Evolutionary conservation across 805 yeast genomes (phyloP), one percentile per base, ranked within the genome.

Genomic region (Wickerhamiella brachini): DNA sequence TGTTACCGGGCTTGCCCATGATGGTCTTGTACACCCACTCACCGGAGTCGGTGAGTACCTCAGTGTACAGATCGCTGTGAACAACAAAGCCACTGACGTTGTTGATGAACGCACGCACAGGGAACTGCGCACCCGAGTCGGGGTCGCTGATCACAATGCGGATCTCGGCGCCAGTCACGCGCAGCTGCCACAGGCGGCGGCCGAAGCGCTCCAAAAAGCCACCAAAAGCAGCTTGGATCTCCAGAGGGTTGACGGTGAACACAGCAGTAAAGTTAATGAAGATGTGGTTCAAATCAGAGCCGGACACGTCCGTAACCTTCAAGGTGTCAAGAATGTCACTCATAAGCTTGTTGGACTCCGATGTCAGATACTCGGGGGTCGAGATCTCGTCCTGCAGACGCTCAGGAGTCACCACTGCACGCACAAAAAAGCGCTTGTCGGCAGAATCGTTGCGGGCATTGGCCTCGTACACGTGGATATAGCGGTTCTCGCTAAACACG

Each of bases 191-290:
- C 65, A 93, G 77, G 68, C 97, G 79, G 72, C 96, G 80, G 56
- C 98, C 98, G 59, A 93, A 93, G 70, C 98, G 81, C 70, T 90
- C 97, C 71, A 93, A 75, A 80, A 93, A 93, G 20, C 96, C 94
- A 58, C 95, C 97, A 68, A 93, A 89, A 3, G 98, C 97, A 56
- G 87, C 88, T 70, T 90, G 96, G 55, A 93, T 97, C 70, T 93
- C 97, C 61, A 83, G 85, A 45, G 97, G 96, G 54, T 86, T 80
- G 53, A 93, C 85, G 59, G 88, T 88, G 76, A 94, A 93, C 34
- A 86, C 90, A 57, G 96, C 95, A 49, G 96, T 83, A 70, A 93
- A 93, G 72, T 93, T 90, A 69, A 93, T 90, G 73, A 93, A 93
- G 57, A 93, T 93, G 66, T 93, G 97, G 70, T 93, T 93, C 73